A percentile compares a stretch with the other conserved stretches of the same genome.
Conservation (phyloP, 2,329 filamentous ascomycete species). For the Setomelanomma holmii region DNA sequence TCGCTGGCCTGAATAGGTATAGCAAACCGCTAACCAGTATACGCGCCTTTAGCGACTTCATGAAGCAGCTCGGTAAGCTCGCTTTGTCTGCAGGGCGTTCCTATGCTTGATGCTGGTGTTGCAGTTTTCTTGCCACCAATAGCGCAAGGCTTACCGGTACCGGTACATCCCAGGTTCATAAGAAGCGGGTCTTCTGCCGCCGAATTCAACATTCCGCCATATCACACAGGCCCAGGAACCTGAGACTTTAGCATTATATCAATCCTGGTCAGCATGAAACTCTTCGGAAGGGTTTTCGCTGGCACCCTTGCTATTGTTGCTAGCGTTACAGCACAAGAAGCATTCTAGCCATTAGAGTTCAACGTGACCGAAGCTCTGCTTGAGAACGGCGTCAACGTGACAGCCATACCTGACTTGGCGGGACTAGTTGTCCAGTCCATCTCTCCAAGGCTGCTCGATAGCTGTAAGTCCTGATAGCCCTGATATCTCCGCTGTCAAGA, state of each 20-base stretch:
- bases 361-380: conserved; percentile 20
- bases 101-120: background rate
- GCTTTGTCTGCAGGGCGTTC: background rate
- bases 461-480: conserved; percentile 15
- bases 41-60: background rate
- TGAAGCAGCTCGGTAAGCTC: background rate
- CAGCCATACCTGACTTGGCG: conserved; percentile 13
- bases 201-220: background rate
- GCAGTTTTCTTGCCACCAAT: background rate
- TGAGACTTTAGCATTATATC: background rate
- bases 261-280: background rate
- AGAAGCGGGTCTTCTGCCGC: too few species aligned
- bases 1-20: background rate
- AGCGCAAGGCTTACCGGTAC: too few species aligned
- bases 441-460: conserved; percentile 9
- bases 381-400: conserved; percentile 18
- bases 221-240: background rate
- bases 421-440: background rate
- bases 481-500: too few species aligned
- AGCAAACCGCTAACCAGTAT: background rate
- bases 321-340: conserved; percentile 2
- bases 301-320: background rate
- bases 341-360: conserved; percentile 13
- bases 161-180: too few species aligned
- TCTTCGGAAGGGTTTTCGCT: background rate